Percentiles rank a stretch among this genome's conserved stretches.
phyloP scores from a whole-genome alignment of 2,329 filamentous ascomycete species.

The Pyrenophora seminiperda region DNA sequence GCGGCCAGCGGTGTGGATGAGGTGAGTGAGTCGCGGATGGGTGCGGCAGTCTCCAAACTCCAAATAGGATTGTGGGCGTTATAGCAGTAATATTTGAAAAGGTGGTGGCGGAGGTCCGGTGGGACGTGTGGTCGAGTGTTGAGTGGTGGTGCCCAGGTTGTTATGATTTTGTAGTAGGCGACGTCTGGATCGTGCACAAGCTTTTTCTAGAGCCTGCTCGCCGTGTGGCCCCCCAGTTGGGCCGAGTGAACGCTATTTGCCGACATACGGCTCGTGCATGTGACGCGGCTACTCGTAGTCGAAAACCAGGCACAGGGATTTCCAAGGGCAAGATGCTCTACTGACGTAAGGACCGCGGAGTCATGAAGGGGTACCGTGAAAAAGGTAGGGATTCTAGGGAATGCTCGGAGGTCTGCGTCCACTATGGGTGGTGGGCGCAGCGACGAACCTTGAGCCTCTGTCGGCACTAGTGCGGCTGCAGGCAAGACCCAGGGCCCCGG shows the following conservation, averaged over 20 bases:
- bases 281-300: slow-evolving; percentile 9
- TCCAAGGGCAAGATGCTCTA: neutral
- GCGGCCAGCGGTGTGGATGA: slow-evolving; percentile 20
- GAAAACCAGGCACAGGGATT: neutral
- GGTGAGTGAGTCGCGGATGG: slow-evolving; percentile 16
- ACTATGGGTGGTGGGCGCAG: too few relatives aligned
- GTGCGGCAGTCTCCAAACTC: slow-evolving; percentile 15
- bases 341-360: slow-evolving; percentile 7
- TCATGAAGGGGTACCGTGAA: neutral
- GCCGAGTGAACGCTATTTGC: slow-evolving; percentile 5
- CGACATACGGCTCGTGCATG: slow-evolving; percentile 4
- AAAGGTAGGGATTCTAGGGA: neutral
- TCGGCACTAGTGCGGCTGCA: slow-evolving; percentile 9
- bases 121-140: neutral
- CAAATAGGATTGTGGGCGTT: slow-evolving; percentile 3
- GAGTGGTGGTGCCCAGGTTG: slow-evolving; percentile 18
- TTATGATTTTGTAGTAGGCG: neutral
- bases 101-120: slow-evolving; percentile 10
- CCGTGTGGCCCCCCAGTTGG: slow-evolving; percentile 12
- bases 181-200: slow-evolving; percentile 11
- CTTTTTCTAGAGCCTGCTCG: slow-evolving; percentile 12
- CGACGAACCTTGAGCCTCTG: neutral
- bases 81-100: slow-evolving; percentile 27
- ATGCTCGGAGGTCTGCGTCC: neutral
- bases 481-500: neutral